These are phyloP conservation scores for Calonectria pseudoreteaudii DNA, from an alignment of 2,329 filamentous ascomycete species.

Conservation along the genomic window DNA sequence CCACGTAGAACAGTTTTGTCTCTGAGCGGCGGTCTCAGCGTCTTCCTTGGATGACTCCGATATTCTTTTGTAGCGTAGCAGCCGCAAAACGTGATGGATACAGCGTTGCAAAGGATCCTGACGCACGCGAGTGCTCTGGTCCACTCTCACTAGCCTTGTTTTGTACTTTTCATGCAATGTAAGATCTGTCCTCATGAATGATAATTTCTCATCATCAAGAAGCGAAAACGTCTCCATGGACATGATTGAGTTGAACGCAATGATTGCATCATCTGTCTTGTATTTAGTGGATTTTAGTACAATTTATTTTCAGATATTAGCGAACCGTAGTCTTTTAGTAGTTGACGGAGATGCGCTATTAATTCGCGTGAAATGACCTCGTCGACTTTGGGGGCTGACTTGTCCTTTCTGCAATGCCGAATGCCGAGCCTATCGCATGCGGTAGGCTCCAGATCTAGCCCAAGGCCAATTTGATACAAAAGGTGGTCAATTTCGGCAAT, in stretches of 20 bases:
- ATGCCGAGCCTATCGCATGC: neutral
- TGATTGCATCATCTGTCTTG: constrained; percentile 36
- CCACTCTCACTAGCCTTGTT: neutral
- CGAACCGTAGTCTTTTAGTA: neutral
- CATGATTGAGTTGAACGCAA: constrained; percentile 40
- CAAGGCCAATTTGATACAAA: neutral
- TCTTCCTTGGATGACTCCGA: neutral
- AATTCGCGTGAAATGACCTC: neutral
- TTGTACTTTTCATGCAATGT: neutral
- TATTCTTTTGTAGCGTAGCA: neutral
- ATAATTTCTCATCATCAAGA: constrained; percentile 31
- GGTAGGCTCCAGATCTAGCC: neutral
- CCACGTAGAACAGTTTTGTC: neutral
- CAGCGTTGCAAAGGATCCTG: neutral
- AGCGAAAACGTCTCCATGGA: constrained; percentile 41
- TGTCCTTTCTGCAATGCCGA: neutral
- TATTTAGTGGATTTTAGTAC: neutral
- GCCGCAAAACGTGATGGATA: neutral
- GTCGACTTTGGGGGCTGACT: neutral
- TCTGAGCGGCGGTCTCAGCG: neutral
- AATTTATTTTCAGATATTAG: neutral
- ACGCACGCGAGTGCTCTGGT: neutral
- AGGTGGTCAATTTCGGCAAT: constrained; percentile 33
- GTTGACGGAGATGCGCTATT: neutral
- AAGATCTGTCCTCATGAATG: constrained; percentile 22